These are phyloP conservation scores for Acacia confusa DNA, from an alignment of 306 rosid species.

Conservation along the genomic window DNA sequence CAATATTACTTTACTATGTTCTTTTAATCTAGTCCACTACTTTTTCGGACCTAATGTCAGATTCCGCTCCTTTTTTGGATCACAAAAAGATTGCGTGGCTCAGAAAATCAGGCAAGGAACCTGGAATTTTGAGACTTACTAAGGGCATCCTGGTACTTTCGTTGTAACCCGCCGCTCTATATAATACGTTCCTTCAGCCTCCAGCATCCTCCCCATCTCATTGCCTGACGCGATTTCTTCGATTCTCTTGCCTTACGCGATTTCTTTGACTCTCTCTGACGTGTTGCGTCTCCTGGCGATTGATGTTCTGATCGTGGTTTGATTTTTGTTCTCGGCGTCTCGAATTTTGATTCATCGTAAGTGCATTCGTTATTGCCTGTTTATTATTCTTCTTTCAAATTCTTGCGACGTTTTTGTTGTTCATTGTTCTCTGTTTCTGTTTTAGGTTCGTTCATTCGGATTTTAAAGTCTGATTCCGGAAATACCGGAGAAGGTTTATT, in stretches of 20 bases:
- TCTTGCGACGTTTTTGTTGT: background rate
- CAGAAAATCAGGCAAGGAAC: background rate
- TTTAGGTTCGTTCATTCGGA: conserved; percentile 11
- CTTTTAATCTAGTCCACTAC: background rate
- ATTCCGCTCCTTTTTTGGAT: background rate
- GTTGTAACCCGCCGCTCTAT: background rate
- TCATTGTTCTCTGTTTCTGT: background rate
- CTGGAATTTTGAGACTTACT: background rate
- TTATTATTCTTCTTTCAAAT: background rate
- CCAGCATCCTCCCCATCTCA: background rate
- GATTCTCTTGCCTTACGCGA: background rate
- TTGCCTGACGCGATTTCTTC: background rate
- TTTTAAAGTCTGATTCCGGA: conserved; percentile 2
- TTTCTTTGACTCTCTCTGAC: background rate
- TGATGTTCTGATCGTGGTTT: background rate
- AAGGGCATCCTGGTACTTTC: conserved; percentile 4
- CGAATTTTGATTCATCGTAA: conserved; percentile 6
- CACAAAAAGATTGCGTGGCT: background rate
- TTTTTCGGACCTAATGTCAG: background rate
- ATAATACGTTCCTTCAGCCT: background rate
- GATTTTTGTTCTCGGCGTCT: background rate
- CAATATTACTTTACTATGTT: background rate
- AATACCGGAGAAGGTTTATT: background rate
- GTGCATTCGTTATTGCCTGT: conserved; percentile 5
- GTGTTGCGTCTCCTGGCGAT: background rate